Evolutionary conservation across 257 asterid species (phyloP).

Genomic region (Primulina tabacum): DNA sequence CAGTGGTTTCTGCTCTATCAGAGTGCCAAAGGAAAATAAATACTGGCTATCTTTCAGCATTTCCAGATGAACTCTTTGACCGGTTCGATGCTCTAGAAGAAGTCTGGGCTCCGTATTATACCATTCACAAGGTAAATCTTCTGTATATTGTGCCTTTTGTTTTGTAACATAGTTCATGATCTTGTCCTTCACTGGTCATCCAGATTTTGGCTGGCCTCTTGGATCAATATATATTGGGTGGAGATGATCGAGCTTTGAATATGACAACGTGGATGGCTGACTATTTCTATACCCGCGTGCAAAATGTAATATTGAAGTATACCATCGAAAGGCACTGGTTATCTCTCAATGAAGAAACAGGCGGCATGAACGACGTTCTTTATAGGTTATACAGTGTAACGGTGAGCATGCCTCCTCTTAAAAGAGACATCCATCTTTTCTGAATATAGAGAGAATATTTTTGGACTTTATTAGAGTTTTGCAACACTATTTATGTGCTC

Average conservation of each 20-base stretch:
- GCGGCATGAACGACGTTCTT: slow-evolving; percentile 97
- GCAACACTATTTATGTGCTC: neutral
- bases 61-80: slow-evolving; percentile 78
- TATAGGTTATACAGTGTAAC: slow-evolving; percentile 61
- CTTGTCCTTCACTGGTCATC: slow-evolving; percentile 16
- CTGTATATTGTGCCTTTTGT: neutral
- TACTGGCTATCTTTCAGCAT: slow-evolving; percentile 87
- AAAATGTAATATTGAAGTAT: slow-evolving; percentile 50
- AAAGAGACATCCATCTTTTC: neutral
- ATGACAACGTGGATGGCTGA: slow-evolving; percentile 76
- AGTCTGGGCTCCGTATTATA: slow-evolving; percentile 99
- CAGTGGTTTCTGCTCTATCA: slow-evolving; percentile 53
- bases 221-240: slow-evolving; percentile 72
- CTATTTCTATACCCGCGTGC: slow-evolving; percentile 78
- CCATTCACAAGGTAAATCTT: slow-evolving; percentile 81
- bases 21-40: slow-evolving; percentile 66
- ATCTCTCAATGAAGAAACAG: slow-evolving; percentile 86
- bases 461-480: slow-evolving; percentile 2
- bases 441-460: neutral
- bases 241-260: slow-evolving; percentile 49
- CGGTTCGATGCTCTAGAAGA: slow-evolving; percentile 57
- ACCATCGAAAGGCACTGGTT: slow-evolving; percentile 85
- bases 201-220: slow-evolving; percentile 94
- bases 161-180: slow-evolving; percentile 20
- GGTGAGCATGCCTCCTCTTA: slow-evolving; percentile 37